These are phyloP conservation scores for Scheffersomyces lignicola DNA, from an alignment of 1,139 yeast genomes.

Conservation along the genomic window DNA sequence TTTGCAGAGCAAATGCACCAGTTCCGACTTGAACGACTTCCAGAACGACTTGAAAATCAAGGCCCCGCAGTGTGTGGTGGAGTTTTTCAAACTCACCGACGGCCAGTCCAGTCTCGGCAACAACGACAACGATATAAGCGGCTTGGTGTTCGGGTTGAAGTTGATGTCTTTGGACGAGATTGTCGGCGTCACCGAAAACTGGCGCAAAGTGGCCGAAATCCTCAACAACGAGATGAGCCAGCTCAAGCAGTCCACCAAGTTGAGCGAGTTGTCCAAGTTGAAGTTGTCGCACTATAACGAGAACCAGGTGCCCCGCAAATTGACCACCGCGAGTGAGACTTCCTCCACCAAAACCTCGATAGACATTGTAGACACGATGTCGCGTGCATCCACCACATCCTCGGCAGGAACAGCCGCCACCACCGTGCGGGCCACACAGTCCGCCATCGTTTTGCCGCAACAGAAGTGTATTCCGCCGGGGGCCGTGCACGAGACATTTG, in stretches of 20 bases:
- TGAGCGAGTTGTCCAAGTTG: conserved; percentile 26
- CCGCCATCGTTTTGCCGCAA: conserved; percentile 34
- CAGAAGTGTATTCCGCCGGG: conserved; percentile 80
- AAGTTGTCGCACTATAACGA: conserved; percentile 24
- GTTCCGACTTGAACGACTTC: conserved; percentile 59
- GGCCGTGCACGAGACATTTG: conserved; percentile 67
- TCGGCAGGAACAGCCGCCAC: not conserved
- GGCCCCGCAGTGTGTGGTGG: conserved; percentile 61
- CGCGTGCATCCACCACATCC: conserved; percentile 6
- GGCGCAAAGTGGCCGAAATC: conserved; percentile 63
- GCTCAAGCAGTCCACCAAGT: conserved; percentile 18
- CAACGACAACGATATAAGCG: conserved; percentile 46
- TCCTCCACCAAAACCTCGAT: conserved; percentile 14
- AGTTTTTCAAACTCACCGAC: conserved; percentile 63
- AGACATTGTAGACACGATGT: conserved; percentile 10
- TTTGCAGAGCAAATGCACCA: conserved; percentile 63
- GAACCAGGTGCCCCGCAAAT: conserved; percentile 21
- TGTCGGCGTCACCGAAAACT: conserved; percentile 60
- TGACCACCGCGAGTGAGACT: conserved; percentile 16
- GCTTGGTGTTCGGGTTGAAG: conserved; percentile 62
- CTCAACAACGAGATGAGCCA: conserved; percentile 33
- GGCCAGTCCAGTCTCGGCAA: conserved; percentile 60
- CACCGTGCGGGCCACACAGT: not conserved
- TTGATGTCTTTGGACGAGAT: conserved; percentile 67
- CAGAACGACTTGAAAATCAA: conserved; percentile 60